Conservation (phyloP, 179 eudicot genomes). For the Silene noctiflora region DNA sequence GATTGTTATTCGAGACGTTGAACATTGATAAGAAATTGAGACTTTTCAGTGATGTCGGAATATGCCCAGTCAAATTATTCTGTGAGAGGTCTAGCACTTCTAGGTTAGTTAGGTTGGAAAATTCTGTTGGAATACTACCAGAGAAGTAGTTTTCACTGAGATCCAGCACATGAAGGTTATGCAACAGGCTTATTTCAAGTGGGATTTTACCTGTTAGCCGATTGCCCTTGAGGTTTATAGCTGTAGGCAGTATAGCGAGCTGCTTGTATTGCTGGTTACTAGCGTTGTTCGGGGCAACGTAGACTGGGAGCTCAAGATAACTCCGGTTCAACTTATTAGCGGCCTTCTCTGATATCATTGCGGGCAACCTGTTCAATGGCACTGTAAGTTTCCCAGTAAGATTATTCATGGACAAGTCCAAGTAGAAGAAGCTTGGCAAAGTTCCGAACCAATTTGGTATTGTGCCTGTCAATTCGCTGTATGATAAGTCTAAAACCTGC, state of each 20-base stretch:
- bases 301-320: slow-evolving; percentile 64
- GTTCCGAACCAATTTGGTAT: slow-evolving; percentile 63
- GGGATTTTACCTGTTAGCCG: slow-evolving; percentile 59
- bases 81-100: too few relatives aligned
- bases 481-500: slow-evolving; percentile 64
- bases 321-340: slow-evolving; percentile 37
- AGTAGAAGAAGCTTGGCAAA: slow-evolving; percentile 62
- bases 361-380: slow-evolving; percentile 42
- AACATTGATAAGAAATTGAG: too few relatives aligned
- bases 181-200: too few relatives aligned
- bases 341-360: slow-evolving; percentile 38
- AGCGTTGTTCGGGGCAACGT: slow-evolving; percentile 53
- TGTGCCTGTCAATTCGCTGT: slow-evolving; percentile 44
- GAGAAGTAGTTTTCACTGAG: too few relatives aligned
- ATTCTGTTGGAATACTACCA: too few relatives aligned
- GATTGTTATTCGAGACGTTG: too few relatives aligned
- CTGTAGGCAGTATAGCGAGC: slow-evolving; percentile 65
- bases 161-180: too few relatives aligned
- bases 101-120: too few relatives aligned
- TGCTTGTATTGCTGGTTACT: slow-evolving; percentile 58
- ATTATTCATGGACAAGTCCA: slow-evolving; percentile 61
- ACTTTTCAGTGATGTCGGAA: too few relatives aligned
- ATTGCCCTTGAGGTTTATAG: slow-evolving; percentile 57
- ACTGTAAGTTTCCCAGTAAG: slow-evolving; percentile 54
- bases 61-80: too few relatives aligned